phyloP scores from a whole-genome alignment of 73 alveolate genomes.

The Paramecium octaurelia region DNA sequence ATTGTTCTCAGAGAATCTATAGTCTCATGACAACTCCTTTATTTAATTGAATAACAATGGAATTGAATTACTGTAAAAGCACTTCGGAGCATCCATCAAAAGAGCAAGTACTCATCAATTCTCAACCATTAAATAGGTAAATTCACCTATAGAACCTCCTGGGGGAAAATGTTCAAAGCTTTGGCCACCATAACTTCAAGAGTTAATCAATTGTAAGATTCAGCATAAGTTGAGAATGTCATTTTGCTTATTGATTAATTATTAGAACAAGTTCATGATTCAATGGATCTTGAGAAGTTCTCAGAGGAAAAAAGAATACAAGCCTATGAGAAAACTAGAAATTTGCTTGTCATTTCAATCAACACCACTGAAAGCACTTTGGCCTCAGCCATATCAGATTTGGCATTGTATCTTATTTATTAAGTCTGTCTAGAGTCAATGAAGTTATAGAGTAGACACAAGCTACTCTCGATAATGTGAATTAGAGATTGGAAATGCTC shows the following conservation, averaged over 20 bases:
- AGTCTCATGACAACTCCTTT: not conserved
- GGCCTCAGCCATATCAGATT: conserved; percentile 10
- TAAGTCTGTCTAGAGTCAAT: not conserved
- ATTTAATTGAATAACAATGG: not conserved
- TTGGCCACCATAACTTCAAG: conserved; percentile 42
- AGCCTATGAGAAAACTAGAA: conserved; percentile 6
- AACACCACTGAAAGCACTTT: not conserved
- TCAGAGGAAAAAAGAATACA: conserved; percentile 20
- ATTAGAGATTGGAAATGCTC: conserved; percentile 1
- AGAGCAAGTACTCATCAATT: conserved; percentile 9
- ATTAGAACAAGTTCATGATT: conserved; percentile 38
- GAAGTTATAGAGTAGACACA: not conserved
- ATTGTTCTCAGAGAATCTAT: not conserved
- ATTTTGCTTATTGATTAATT: not conserved
- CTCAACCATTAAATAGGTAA: not conserved
- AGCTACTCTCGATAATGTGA: conserved; percentile 37
- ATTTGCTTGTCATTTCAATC: not conserved
- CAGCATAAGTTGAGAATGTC: not conserved
- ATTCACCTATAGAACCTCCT: conserved; percentile 1
- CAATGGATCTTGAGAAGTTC: not conserved
- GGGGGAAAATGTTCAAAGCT: conserved; percentile 42
- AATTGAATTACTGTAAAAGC: conserved; percentile 1
- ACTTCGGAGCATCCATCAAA: not conserved
- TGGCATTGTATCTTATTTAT: not conserved
- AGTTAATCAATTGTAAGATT: not conserved